Evolutionary conservation across 306 rosid species (phyloP).

Genomic region (Citrullus colocynthis): DNA sequence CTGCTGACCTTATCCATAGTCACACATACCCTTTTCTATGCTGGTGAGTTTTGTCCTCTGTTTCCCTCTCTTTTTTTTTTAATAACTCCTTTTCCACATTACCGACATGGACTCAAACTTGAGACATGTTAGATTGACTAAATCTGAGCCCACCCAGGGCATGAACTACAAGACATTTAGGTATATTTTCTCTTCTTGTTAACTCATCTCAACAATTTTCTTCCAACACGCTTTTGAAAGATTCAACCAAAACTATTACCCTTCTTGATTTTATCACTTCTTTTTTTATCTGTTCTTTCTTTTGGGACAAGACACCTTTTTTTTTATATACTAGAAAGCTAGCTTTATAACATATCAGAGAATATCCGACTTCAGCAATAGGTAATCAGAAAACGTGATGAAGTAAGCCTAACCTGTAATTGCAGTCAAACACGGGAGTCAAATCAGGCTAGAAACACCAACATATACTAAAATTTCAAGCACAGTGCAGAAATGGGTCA

Average conservation of each 20-base stretch:
- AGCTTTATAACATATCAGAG: slow-evolving; percentile 14
- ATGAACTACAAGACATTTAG: not conserved
- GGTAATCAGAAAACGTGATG: slow-evolving; percentile 33
- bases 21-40: not conserved
- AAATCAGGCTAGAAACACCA: slow-evolving; percentile 16
- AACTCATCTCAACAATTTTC: not conserved
- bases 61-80: not conserved
- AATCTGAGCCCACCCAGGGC: not conserved
- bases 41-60: not conserved
- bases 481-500: not conserved
- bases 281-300: slow-evolving; percentile 6
- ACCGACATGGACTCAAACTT: not conserved
- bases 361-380: slow-evolving; percentile 29
- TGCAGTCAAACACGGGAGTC: slow-evolving; percentile 29
- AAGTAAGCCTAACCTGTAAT: slow-evolving; percentile 33
- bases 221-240: not conserved
- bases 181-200: not conserved
- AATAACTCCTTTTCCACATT: not conserved
- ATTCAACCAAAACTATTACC: slow-evolving; percentile 4
- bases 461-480: slow-evolving; percentile 1
- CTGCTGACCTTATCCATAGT: slow-evolving; percentile 3
- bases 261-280: slow-evolving; percentile 4
- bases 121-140: not conserved
- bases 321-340: slow-evolving; percentile 11
- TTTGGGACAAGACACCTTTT: not conserved